Evolutionary conservation across 768 basidiomycete species (phyloP), one percentile per base, ranked within the genome.

Genomic region (Tulasnella sp.): DNA sequence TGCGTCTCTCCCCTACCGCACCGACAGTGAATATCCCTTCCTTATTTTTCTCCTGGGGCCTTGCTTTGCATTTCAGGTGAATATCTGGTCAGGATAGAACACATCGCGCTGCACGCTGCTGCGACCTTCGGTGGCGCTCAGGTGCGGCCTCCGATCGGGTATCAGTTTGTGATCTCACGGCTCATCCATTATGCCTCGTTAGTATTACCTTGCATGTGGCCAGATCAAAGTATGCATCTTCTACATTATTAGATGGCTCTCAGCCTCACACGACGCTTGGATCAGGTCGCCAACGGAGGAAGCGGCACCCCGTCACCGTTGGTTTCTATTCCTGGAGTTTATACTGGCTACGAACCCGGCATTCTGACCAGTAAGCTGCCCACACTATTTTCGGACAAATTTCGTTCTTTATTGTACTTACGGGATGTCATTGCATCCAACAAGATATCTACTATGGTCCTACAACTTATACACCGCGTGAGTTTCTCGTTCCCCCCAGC

Each of bases 81-180:
- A 51, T 81, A 81, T 46, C 71, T 81, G 20, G 48, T 81, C 13
- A 70, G 81, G 2, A 74, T 78, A n/a, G 81, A 81, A 70, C 81
- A 81, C 20, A 81, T 81, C 61, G 81, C 81, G 16, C 70, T 81
- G 13, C 81, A 81, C 48, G 74, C 80, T 39, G 79, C 81, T n/a
- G 35, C 44, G 16, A 73, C 74, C 18, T 79, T 16, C 35, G 71
- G 74, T 16, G 81, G 81, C 46, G 81, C 79, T 73, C 81, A 81
- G 77, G 77, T 81, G 70, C 20, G 51, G 37, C 81, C 29, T 51
- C 23, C 70, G n/a, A 23, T 57, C 26, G 23, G 6, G 3, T 18
- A 4, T 29, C 57, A 6, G 0, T 77, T 23, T 20, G 51, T 13
- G 5, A 48, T 37, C 55, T 37, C 13, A 77, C 15, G 20, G 0